Evolutionary conservation across 768 basidiomycete species (phyloP).

Genomic region (Lentinula sp.): DNA sequence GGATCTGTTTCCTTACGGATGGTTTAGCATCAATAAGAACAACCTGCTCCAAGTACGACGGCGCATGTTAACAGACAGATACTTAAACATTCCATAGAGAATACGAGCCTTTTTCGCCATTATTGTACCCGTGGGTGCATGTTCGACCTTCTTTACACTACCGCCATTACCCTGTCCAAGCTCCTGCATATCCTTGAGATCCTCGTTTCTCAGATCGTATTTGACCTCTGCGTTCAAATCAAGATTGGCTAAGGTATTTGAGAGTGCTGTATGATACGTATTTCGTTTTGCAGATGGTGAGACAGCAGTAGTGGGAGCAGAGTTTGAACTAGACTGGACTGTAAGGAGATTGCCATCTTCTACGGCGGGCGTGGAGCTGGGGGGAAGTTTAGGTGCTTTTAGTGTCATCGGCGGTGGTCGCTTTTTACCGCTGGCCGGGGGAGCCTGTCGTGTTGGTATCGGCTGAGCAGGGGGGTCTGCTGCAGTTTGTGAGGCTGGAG

Average conservation of each 20-base stretch:
- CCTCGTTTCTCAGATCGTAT: conserved; percentile 81
- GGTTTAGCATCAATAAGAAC: conserved; percentile 97
- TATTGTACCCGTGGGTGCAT: conserved; percentile 81
- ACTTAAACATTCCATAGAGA: not conserved
- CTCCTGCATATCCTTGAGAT: conserved; percentile 85
- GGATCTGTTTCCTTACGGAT: conserved; percentile 92
- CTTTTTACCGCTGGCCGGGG: conserved; percentile 51
- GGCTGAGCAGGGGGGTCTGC: conserved; percentile 24
- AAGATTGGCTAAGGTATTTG: conserved; percentile 78
- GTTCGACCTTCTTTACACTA: conserved; percentile 94
- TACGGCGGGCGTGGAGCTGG: conserved; percentile 19
- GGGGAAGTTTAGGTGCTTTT: conserved; percentile 60
- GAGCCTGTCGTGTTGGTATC: conserved; percentile 43
- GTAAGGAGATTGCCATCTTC: conserved; percentile 44
- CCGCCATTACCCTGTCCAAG: conserved; percentile 96
- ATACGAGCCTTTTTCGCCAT: conserved; percentile 94
- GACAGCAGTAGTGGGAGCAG: conserved; percentile 46
- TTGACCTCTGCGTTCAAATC: conserved; percentile 85
- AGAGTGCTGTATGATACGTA: conserved; percentile 74
- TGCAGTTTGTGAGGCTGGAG: conserved; percentile 18
- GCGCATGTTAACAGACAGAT: not conserved
- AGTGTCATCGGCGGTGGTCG: conserved; percentile 81
- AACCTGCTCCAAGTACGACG: conserved; percentile 44
- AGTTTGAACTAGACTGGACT: conserved; percentile 40
- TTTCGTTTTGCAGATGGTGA: conserved; percentile 50